Base-by-base conservation (phyloP, 805 yeast genomes). In the Lachancea nothofagi region DNA sequence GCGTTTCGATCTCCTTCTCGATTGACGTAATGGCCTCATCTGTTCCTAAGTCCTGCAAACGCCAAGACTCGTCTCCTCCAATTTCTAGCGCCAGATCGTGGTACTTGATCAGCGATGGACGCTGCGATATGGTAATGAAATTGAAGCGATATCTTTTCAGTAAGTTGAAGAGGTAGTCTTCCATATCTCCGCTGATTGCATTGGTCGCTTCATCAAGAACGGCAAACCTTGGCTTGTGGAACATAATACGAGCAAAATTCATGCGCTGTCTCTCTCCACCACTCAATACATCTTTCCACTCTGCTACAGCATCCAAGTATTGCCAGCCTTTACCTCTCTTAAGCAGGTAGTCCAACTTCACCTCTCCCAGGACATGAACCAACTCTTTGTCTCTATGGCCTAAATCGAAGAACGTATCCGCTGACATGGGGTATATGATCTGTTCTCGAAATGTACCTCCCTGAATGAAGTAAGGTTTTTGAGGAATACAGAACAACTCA, bases 231-330 rank as follows among this genome's bases (percentile, higher is more conserved):
- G 95, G 95, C 39, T 75, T 74, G 57, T 83, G 85, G 65, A 81
- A 86, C 49, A 88, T 65, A 2, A 88, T 75, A 51, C 96, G 72
- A 0, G 97, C 96, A 66, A 88, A 83, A 60, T 86, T 78, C 59
- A 88, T 74, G 56, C 95, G 77, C 67, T 88, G 97, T 63, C 86
- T 81, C 60, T 88, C 97, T 42, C 97, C 97, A n/a, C 97, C 97
- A 62, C 93, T 82, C 48, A 88, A 72, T n/a, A 88, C 82, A 57
- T 83, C 94, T 54, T 80, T 80, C 96, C 96, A 88, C 49, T 80
- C 86, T 43, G 80, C 72, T 8, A 62, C 50, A 4, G 69, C 56
- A 46, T 70, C 66, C 23, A 70, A 57, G 46, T 66, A 67, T 26
- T 62, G 62, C 63, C 72, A 62, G 8, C 79, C 79, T 14, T 64